Base-by-base conservation (phyloP, 106 monocot genomes). In the Phalaenopsis equestris region DNA sequence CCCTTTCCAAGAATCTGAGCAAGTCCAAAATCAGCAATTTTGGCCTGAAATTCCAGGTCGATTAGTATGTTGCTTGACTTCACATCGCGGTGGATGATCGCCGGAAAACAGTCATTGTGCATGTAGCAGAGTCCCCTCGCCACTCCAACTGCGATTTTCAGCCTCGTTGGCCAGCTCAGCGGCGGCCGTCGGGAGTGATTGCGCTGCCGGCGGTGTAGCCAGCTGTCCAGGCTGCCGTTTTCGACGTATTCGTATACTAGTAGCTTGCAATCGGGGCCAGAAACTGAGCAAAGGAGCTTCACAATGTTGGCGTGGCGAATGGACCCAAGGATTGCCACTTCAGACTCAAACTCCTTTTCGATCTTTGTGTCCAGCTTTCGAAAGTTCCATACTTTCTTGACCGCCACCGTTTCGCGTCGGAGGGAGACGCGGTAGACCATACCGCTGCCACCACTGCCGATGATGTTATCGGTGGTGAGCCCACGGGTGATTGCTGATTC, bases 191-290 rank as follows among this genome's bases (percentile, higher is more conserved):
- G 72, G 5, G 73, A 80, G 3, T 41, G 41, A 1, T 39, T 80
- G 48, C 82, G 6, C 3, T 68, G 80, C 68, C 24, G 67, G 8
- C 55, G 5, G 73, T 85, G 84, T n/a, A 91, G 80, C 91, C 88
- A 91, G 78, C 75, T 55, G 76, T 91, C 91, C 23, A 96, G 78
- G 57, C 97, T 93, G 16, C 93, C 88, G 42, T 96, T 93, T 48
- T 80, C 74, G 86, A 93, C 84, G 90, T 90, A 90, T 81, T 96
- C 93, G 87, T 93, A 96, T 39, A 96, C 93, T 3, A 96, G 81
- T 19, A 93, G 84, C 86, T 91, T 91, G 57, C 89, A 79, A 19
- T 88, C 86, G 0, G 58, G 7, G 65, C 87, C 72, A 0, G 93
- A 90, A 61, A 91, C 74, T 87, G 82, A 93, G 75, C 90, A 91